Percentiles rank a stretch among this genome's conserved stretches.
Conservation (phyloP, 805 yeast genomes). For the Candida andamanensis region DNA sequence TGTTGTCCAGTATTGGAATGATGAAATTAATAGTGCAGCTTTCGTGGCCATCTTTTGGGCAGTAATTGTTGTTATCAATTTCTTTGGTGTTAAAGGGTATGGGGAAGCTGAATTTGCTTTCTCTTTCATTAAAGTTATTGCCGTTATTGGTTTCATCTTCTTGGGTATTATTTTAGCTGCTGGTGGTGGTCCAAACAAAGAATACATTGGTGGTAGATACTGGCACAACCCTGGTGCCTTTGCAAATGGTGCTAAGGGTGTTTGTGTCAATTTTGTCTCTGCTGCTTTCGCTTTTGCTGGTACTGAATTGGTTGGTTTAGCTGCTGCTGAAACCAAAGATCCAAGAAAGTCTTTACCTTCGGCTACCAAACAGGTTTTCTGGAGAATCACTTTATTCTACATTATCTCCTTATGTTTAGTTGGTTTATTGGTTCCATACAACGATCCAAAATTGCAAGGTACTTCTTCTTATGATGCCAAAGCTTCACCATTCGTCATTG, state of each 20-base stretch:
- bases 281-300: conserved; percentile 41
- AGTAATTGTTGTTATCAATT: conserved; percentile 39
- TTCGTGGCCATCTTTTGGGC: conserved; percentile 56
- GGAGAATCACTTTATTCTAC: conserved; percentile 38
- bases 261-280: conserved; percentile 34
- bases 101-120: conserved; percentile 65
- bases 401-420: conserved; percentile 42
- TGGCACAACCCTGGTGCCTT: conserved; percentile 55
- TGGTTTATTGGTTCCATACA: conserved; percentile 52
- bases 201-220: conserved; percentile 45
- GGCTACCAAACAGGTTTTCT: conserved; percentile 39
- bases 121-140: conserved; percentile 58
- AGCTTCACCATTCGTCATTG: conserved; percentile 77
- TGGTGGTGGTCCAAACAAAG: conserved; percentile 46
- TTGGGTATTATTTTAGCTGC: conserved; percentile 40
- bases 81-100: conserved; percentile 52
- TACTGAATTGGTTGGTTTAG: conserved; percentile 35
- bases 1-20: conserved; percentile 53
- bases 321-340: conserved; percentile 38
- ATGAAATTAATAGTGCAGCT: conserved; percentile 49
- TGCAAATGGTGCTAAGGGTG: conserved; percentile 42
- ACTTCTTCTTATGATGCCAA: conserved; percentile 51
- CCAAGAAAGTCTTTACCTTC: conserved; percentile 34
- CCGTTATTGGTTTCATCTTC: conserved; percentile 55
- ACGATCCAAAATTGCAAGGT: conserved; percentile 23